Evolutionary conservation across 2,329 filamentous ascomycete species (phyloP).

Genomic region (Cladophialophora chaetospira): DNA sequence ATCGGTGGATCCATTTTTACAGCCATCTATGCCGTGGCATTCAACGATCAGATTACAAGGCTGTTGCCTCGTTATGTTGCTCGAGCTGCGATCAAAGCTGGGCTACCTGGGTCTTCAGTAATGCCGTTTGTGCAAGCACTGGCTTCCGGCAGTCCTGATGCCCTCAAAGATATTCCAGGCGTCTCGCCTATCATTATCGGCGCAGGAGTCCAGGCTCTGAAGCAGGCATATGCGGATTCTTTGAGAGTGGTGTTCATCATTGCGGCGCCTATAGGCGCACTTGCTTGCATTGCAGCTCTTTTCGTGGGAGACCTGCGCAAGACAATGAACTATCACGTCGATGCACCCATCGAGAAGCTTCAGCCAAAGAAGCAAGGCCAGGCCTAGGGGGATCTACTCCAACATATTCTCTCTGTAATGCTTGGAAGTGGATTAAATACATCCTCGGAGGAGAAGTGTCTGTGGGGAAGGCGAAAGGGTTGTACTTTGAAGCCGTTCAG

Average conservation of each 20-base stretch:
- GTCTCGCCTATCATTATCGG: constrained; percentile 4
- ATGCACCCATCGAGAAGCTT: constrained; percentile 17
- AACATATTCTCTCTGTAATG: too few relatives aligned
- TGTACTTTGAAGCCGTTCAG: too few relatives aligned
- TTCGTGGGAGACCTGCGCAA: constrained; percentile 13
- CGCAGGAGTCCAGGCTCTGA: constrained; percentile 2
- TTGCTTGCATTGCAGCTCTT: constrained; percentile 1
- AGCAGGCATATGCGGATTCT: constrained; percentile 22
- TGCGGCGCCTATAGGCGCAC: constrained; percentile 9
- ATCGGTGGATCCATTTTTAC: constrained; percentile 17
- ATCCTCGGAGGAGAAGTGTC: too few relatives aligned
- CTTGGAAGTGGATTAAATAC: too few relatives aligned
- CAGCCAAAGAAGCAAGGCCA: too few relatives aligned
- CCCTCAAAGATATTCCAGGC: background rate
- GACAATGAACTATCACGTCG: constrained; percentile 22
- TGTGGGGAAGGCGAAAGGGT: too few relatives aligned
- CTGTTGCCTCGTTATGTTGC: background rate
- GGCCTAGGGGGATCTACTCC: too few relatives aligned
- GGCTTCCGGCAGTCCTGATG: constrained; percentile 19
- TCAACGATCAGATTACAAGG: background rate
- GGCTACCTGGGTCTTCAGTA: constrained; percentile 11
- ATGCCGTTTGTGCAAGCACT: constrained; percentile 9
- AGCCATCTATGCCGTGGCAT: constrained; percentile 18
- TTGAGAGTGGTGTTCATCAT: constrained; percentile 20
- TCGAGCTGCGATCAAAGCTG: background rate